Evolutionary conservation across 257 asterid genomes (phyloP), one percentile per base, ranked within the genome.

Genomic region (Ilex aquifolium): DNA sequence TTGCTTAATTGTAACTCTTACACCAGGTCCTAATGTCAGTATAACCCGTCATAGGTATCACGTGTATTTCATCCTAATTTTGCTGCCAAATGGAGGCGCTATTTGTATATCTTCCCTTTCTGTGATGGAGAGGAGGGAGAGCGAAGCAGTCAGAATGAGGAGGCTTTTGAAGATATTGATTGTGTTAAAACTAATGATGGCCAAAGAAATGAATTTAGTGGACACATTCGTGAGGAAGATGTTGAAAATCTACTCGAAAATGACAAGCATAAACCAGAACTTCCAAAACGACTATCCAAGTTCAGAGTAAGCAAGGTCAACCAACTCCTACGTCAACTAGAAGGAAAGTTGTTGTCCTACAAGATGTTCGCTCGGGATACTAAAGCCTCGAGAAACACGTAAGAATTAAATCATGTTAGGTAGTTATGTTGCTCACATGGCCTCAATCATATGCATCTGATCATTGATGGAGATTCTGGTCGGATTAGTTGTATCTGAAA

Each of bases 311-410:
- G 82, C 80, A 83, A 69, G 68, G 96, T 92, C 53, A 78, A 87
- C 79, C 82, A 46, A 60, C 80, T 87, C 52, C 70, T 92, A 46
- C 76, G 67, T 64, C 97, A 89, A 68, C 73, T 92, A 71, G 97
- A 89, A 84, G 96, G 99, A 71, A 89, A 85, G 68, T 65, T 84
- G 65, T 81, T 85, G 56, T 92, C 97, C 54, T 92, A 80, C 82
- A 89, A 82, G 87, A 83, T 92, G 85, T 89, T 89, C 85, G 99
- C 99, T 51, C 85, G 99, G 50, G 99, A 92, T 79, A 84, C 95
- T 13, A 92, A 89, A 77, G 90, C 99, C 74, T 82, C 99, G 60
- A 75, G 99, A 71, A 92, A 79, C 77, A 58, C 61, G 98, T 92
- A 88, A 83, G 88, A 53, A 60, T 61, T 27, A n/a, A 56, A 31